Evolutionary conservation across 495 filamentous ascomycete species (phyloP), one percentile per base, ranked within the genome.

Genomic region (Tuber calosporum): DNA sequence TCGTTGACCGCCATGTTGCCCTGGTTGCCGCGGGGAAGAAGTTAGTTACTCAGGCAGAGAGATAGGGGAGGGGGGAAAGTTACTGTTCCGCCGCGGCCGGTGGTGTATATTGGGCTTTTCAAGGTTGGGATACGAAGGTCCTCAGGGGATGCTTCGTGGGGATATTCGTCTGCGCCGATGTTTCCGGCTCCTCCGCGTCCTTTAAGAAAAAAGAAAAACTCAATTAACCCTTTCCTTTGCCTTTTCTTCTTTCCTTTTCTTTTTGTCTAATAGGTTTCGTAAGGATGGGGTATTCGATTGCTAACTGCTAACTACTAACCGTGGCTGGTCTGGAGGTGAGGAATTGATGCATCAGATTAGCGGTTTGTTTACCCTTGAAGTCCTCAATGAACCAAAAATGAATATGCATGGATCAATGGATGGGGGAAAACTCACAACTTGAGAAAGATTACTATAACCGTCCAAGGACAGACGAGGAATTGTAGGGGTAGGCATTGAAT

Each of bases 71-170:
- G 2, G 3, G 26, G 30, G 37, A 69, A 26, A 62, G 43, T 34
- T 74, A 79, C 77, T 62, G 84, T 84, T 73, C 89, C 89, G 36
- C 89, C 89, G 74, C 89, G 88, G 43, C 89, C 94, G 30, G 94
- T 97, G 7, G 94, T 96, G 80, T 92, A 94, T 73, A 92, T 84
- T 22, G 91, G 85, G 34, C 86, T 86, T 84, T 96, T 97, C 81
- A 97, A 88, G 66, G 88, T 91, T 0, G 94, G 94, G 4, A 93
- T 96, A 76, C 89, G 84, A 71, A 96, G 86, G 78, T 92, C 91
- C 26, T 84, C 80, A 72, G 88, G 84, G 19, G 84, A 82, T 72
- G 86, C 78, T 42, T 83, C 81, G 17, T 85, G 79, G 53, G 83
- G 82, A 75, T 84, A 84, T 76, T 87, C 82, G 71, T 85, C 83